These are phyloP conservation scores for Collybiopsis confluens DNA, from an alignment of 768 basidiomycete genomes.

Conservation along the genomic window DNA sequence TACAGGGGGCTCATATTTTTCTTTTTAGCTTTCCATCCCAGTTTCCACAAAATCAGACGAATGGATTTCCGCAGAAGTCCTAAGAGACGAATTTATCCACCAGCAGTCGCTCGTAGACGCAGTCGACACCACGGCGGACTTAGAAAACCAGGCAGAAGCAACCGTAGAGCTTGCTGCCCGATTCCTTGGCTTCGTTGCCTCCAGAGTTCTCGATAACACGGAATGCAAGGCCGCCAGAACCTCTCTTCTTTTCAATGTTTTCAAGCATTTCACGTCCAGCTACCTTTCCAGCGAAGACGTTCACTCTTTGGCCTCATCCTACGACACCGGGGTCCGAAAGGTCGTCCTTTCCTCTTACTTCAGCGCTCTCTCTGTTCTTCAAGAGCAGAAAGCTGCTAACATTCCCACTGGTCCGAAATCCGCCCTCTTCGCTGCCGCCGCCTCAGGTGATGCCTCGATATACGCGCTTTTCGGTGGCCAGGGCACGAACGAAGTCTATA, in stretches of 20 bases:
- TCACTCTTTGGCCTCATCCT: conserved; percentile 74
- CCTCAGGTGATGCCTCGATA: conserved; percentile 62
- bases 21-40: conserved; percentile 72
- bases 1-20: not conserved
- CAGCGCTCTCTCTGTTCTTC: conserved; percentile 65
- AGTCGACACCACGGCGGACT: conserved; percentile 46
- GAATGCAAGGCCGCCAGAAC: conserved; percentile 50
- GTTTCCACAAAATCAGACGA: conserved; percentile 77
- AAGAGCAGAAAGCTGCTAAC: conserved; percentile 45
- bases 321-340: conserved; percentile 72
- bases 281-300: conserved; percentile 75
- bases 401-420: conserved; percentile 61
- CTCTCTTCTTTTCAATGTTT: conserved; percentile 67
- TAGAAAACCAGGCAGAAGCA: conserved; percentile 57
- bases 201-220: conserved; percentile 52
- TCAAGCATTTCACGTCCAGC: conserved; percentile 72
- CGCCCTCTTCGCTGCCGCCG: conserved; percentile 63
- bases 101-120: conserved; percentile 54
- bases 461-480: conserved; percentile 97
- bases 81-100: conserved; percentile 84
- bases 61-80: conserved; percentile 91
- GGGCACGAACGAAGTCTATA: conserved; percentile 97
- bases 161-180: conserved; percentile 75
- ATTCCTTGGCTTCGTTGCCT: conserved; percentile 76
- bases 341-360: conserved; percentile 78